Conservation (phyloP, 1,284 basidiomycete species). For the Ganoderma multipileum region DNA sequence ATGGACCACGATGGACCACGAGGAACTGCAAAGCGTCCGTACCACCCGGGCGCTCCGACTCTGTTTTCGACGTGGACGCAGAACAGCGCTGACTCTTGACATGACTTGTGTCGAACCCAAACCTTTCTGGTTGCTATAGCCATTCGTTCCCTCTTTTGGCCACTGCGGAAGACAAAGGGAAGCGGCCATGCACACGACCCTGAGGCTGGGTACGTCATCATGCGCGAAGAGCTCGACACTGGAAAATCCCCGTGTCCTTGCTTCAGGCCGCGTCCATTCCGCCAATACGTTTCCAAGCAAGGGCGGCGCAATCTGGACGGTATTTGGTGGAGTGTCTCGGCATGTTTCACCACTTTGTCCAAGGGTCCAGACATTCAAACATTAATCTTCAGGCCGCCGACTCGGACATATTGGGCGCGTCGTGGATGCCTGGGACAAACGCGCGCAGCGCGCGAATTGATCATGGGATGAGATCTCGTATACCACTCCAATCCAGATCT, state of each 20-base stretch:
- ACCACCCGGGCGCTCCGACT: background rate
- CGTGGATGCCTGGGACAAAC: background rate
- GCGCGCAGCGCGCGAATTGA: background rate
- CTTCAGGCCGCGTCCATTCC: background rate
- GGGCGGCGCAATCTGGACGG: background rate
- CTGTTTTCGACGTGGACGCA: background rate
- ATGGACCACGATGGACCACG: background rate
- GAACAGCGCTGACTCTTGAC: background rate
- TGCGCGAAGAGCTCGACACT: background rate
- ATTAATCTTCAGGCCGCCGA: background rate
- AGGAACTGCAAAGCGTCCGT: background rate
- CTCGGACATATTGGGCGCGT: background rate
- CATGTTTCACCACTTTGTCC: background rate
- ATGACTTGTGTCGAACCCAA: background rate
- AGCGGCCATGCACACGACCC: background rate
- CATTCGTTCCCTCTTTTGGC: background rate
- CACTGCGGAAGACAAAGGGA: background rate
- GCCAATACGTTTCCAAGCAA: background rate
- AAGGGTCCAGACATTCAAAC: background rate
- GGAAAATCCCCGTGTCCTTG: background rate
- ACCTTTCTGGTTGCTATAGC: background rate
- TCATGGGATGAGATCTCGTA: background rate
- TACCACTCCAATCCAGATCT: background rate
- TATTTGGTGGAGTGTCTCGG: background rate
- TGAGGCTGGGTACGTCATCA: background rate